phyloP scores from a whole-genome alignment of 202 grass and related monocot genomes.

The Panicum hallii region DNA sequence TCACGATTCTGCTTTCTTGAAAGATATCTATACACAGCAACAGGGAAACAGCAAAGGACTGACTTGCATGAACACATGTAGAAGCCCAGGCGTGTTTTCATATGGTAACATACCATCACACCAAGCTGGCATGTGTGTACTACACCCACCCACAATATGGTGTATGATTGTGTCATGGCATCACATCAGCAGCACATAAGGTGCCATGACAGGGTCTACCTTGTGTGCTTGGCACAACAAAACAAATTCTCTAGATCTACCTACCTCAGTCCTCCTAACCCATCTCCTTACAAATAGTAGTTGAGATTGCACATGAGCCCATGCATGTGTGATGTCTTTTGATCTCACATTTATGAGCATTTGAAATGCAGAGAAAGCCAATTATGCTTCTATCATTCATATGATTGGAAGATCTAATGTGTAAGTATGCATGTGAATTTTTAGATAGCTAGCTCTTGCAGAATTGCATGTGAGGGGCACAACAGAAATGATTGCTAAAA shows the following conservation, averaged over 20 bases:
- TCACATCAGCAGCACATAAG: constrained; percentile 37
- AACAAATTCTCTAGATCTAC: constrained; percentile 60
- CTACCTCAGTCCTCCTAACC: constrained; percentile 18
- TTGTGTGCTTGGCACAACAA: constrained; percentile 47
- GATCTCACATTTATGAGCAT: neutral
- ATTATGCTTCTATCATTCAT: neutral
- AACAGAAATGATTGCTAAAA: neutral
- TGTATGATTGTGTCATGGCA: constrained; percentile 37
- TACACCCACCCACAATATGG: neutral
- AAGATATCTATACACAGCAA: neutral
- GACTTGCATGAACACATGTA: neutral
- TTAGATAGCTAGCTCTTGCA: neutral
- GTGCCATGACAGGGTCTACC: constrained; percentile 35
- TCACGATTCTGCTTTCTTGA: neutral
- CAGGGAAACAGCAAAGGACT: neutral
- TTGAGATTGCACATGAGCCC: constrained; percentile 48
- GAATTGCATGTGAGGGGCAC: neutral
- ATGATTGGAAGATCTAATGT: constrained; percentile 1
- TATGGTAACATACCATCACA: neutral
- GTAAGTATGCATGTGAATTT: neutral
- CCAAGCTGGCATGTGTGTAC: constrained; percentile 16
- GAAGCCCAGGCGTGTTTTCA: neutral
- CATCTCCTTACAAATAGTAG: constrained; percentile 11
- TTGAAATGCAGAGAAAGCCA: neutral
- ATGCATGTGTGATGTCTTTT: constrained; percentile 23